Evolutionary conservation across 345 rosid species (phyloP).

Genomic region (Stellera chamaejasme): DNA sequence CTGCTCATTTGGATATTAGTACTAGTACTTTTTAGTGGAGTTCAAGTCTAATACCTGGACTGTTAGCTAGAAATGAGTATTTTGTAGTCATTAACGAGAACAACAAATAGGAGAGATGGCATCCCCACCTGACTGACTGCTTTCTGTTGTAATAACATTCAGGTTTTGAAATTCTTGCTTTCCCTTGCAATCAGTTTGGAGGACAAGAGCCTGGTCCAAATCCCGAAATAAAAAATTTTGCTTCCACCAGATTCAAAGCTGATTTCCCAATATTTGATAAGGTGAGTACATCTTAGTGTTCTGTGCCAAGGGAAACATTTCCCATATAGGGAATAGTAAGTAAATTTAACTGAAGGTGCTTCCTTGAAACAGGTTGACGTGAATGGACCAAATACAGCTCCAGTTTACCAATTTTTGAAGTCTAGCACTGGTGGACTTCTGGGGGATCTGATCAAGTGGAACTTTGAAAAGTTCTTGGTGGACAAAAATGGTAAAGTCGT

Average conservation of each 20-base stretch:
- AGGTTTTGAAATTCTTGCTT: conserved; percentile 89
- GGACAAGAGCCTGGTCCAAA: conserved; percentile 86
- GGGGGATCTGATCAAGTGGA: conserved; percentile 84
- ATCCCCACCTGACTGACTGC: too few species aligned
- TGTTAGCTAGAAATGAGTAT: too few species aligned
- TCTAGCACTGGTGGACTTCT: conserved; percentile 76
- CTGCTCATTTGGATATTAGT: too few species aligned
- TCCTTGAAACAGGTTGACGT: conserved; percentile 62
- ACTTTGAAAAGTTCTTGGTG: conserved; percentile 90
- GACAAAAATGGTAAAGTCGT: conserved; percentile 86
- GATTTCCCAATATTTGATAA: conserved; percentile 92
- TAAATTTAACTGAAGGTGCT: neutral
- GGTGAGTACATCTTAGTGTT: conserved; percentile 21
- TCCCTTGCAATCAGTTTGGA: conserved; percentile 92
- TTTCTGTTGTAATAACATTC: conserved; percentile 6
- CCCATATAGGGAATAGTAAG: neutral
- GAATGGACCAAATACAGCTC: conserved; percentile 83
- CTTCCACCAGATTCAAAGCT: conserved; percentile 82
- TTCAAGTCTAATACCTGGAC: too few species aligned
- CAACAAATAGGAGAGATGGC: too few species aligned
- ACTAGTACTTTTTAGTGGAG: too few species aligned
- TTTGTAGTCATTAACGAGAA: neutral
- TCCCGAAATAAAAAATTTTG: conserved; percentile 67
- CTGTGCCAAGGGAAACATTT: conserved; percentile 1
- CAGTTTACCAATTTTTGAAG: conserved; percentile 79